These are phyloP conservation scores for Fusarium globosum DNA, from an alignment of 2,329 filamentous ascomycete genomes.

Conservation along the genomic window DNA sequence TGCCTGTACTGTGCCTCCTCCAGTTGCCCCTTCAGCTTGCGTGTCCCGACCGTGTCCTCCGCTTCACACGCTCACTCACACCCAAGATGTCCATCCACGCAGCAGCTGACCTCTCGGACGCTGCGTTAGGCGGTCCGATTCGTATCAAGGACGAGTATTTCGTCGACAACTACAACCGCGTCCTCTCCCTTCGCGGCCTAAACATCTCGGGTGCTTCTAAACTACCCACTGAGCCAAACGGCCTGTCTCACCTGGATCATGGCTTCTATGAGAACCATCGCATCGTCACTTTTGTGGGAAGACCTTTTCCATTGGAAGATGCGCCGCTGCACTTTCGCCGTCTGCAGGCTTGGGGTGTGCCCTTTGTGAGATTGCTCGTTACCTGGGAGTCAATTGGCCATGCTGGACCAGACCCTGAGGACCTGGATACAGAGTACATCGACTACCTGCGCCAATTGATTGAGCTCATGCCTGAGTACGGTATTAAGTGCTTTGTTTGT, in stretches of 20 bases:
- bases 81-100: conserved; percentile 36
- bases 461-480: conserved; percentile 52
- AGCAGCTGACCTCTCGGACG: conserved; percentile 51
- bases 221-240: conserved; percentile 51
- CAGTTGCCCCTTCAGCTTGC: conserved; percentile 16
- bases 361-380: conserved; percentile 55
- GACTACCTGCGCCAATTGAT: conserved; percentile 52
- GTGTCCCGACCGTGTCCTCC: conserved; percentile 31
- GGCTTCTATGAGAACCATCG: conserved; percentile 55
- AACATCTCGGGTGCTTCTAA: conserved; percentile 57
- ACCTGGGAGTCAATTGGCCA: conserved; percentile 56
- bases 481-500: conserved; percentile 56
- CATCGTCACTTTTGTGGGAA: conserved; percentile 53
- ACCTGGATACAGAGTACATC: conserved; percentile 54
- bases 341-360: conserved; percentile 53
- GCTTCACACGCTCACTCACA: conserved; percentile 6
- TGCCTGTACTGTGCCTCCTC: not conserved
- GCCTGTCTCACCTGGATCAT: conserved; percentile 53
- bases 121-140: conserved; percentile 49
- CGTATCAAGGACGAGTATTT: conserved; percentile 47
- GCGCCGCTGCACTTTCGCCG: conserved; percentile 54
- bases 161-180: conserved; percentile 51
- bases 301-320: conserved; percentile 53
- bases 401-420: conserved; percentile 46
- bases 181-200: conserved; percentile 54